Evolutionary conservation across 306 rosid genomes (phyloP).

Genomic region (Begonia peltatifolia): DNA sequence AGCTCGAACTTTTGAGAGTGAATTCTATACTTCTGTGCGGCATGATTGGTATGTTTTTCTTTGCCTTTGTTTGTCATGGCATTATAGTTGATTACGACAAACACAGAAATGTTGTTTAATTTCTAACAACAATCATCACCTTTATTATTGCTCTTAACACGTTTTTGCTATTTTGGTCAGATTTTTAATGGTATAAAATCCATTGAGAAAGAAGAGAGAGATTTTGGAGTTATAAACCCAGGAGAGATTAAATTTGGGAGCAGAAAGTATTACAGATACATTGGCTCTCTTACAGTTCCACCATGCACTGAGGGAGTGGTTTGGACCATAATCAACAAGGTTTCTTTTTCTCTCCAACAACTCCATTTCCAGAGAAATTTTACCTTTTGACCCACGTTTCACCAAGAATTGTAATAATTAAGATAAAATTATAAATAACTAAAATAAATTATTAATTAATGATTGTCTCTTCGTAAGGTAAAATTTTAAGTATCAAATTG

Average conservation of each 20-base stretch:
- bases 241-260: constrained; percentile 35
- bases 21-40: too few relatives aligned
- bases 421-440: too few relatives aligned
- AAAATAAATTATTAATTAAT: too few relatives aligned
- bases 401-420: too few relatives aligned
- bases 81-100: too few relatives aligned
- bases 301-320: constrained; percentile 66
- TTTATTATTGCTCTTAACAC: background rate
- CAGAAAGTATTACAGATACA: constrained; percentile 57
- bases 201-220: constrained; percentile 19
- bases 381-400: background rate
- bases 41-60: too few relatives aligned
- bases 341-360: constrained; percentile 5
- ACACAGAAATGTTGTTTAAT: too few relatives aligned
- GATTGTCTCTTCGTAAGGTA: too few relatives aligned
- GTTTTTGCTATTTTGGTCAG: constrained; percentile 13
- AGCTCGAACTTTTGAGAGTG: too few relatives aligned
- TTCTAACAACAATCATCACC: too few relatives aligned
- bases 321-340: constrained; percentile 65
- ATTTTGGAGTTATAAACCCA: constrained; percentile 42
- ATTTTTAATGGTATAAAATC: constrained; percentile 24
- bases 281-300: constrained; percentile 69
- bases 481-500: too few relatives aligned
- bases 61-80: too few relatives aligned
- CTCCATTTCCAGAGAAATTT: background rate